Base-by-base conservation (phyloP, 2,329 filamentous ascomycete species). In the Alternaria hordeiaustralica region DNA sequence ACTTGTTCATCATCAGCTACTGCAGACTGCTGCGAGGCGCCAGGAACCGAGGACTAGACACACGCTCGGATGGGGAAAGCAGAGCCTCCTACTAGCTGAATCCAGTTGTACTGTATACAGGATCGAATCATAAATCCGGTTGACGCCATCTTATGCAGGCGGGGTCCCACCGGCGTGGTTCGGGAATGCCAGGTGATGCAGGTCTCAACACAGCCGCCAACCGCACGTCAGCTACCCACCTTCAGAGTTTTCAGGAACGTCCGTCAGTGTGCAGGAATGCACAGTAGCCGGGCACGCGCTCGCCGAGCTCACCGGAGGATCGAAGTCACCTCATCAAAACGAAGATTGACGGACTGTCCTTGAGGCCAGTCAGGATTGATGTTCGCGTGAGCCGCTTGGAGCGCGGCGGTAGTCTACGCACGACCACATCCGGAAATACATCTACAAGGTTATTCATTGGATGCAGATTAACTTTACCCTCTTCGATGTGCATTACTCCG, bases 31-130 rank as follows among this genome's bases (percentile, higher is more conserved):
- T 71, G 69, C 67, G 66, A 51, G 61, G 62, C 51, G 64, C 58
- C 71, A 74, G 72, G 74, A 67, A 74, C 72, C 63, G 43, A 47
- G 61, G 53, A 64, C 66, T 58, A 67, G 66, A 58, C 56, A 63
- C 57, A 66, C 74, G 75, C 73, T 78, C 72, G 71, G 71, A 75
- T 76, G 75, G 75, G 72, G 75, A 74, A 75, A 60, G 64, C 74
- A 74, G 73, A 77, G 74, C 76, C 74, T 75, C 75, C 55, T 71
- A 45, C 68, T 72, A 70, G 55, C 58, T 65, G 46, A 55, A 59
- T 64, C 53, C 54, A 54, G 60, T 63, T 61, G 61, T 65, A 57
- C 67, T 61, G 49, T 23, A 15, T 25, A 21, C 30, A 51, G 20
- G 62, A 61, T 68, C 68, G 65, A 69, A 66, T 73, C 67, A 69